Percentiles rank a stretch among this genome's conserved stretches.
phyloP scores from a whole-genome alignment of 768 basidiomycete genomes.

The Hygrocybe coccinea region DNA sequence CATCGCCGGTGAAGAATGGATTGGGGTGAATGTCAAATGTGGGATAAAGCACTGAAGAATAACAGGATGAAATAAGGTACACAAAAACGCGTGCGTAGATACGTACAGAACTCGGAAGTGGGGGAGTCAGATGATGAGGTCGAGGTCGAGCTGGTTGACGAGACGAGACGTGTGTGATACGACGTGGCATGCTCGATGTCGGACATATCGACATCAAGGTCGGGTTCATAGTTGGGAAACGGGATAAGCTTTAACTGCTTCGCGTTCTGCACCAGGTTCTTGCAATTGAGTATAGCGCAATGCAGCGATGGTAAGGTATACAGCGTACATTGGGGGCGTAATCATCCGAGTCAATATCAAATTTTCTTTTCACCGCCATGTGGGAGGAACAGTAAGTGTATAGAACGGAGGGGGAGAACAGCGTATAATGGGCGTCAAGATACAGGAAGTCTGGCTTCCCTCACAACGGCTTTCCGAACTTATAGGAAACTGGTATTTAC shows the following conservation, averaged over 20 bases:
- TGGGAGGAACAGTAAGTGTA: conserved; percentile 10
- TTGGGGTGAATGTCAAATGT: conserved; percentile 58
- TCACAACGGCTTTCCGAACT: neutral
- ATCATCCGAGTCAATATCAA: conserved; percentile 55
- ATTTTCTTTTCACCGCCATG: conserved; percentile 78
- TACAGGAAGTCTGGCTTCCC: neutral
- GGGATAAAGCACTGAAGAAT: conserved; percentile 46
- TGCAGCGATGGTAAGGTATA: conserved; percentile 10
- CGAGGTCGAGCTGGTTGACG: conserved; percentile 59
- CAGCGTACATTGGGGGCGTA: conserved; percentile 44
- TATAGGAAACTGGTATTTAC: neutral
- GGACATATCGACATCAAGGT: conserved; percentile 69
- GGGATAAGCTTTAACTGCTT: conserved; percentile 75
- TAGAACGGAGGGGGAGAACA: conserved; percentile 12
- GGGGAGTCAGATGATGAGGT: conserved; percentile 48
- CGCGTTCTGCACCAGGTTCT: conserved; percentile 36
- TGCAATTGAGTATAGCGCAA: conserved; percentile 19
- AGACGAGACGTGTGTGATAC: conserved; percentile 60
- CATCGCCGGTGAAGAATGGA: conserved; percentile 45
- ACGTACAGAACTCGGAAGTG: conserved; percentile 45
- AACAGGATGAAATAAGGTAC: neutral
- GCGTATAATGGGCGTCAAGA: conserved; percentile 18
- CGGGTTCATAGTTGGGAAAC: conserved; percentile 61
- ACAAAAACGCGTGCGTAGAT: neutral
- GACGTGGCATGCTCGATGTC: conserved; percentile 53